Evolutionary conservation across 2,329 filamentous ascomycete genomes (phyloP).

Genomic region (Colletotrichum eleusines): DNA sequence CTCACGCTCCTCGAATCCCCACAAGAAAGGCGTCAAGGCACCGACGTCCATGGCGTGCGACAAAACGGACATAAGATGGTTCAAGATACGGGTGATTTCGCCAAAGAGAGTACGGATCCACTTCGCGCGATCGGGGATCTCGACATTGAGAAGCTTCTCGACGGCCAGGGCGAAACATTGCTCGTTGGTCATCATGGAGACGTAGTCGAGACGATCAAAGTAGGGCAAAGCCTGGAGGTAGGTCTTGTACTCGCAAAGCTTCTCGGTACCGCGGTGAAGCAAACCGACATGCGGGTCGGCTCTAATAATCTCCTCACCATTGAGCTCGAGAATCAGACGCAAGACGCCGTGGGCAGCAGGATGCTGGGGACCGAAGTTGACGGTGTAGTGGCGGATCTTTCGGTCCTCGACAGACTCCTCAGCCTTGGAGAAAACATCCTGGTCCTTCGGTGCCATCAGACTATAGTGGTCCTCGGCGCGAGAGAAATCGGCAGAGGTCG

Average conservation of each 20-base stretch:
- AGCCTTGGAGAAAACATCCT: conserved; percentile 58
- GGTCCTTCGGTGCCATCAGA: conserved; percentile 55
- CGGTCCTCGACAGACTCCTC: conserved; percentile 68
- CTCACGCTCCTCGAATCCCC: conserved; percentile 99
- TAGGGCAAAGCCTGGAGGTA: conserved; percentile 98
- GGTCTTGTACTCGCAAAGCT: conserved; percentile 99
- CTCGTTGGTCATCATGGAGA: conserved; percentile 99
- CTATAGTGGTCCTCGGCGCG: conserved; percentile 63
- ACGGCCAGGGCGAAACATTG: conserved; percentile 96
- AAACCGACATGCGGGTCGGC: conserved; percentile 97
- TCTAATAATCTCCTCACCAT: conserved; percentile 96
- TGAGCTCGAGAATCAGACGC: conserved; percentile 96
- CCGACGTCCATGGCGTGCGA: conserved; percentile 99
- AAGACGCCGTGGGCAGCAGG: conserved; percentile 98
- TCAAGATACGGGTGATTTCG: conserved; percentile 92
- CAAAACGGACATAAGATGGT: conserved; percentile 97
- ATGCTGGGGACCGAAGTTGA: conserved; percentile 99
- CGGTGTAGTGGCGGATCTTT: conserved; percentile 98
- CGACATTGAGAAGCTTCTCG: conserved; percentile 97
- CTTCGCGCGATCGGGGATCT: conserved; percentile 95
- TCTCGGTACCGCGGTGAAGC: conserved; percentile 97
- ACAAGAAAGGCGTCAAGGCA: conserved; percentile 96
- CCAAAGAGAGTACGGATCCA: conserved; percentile 96
- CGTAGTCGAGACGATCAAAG: conserved; percentile 98
- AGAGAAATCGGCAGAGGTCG: conserved; percentile 74